A percentile compares a stretch with the other conserved stretches of the same genome.
Conservation (phyloP, 208 protist genomes). For the Zelonia costaricensis region DNA sequence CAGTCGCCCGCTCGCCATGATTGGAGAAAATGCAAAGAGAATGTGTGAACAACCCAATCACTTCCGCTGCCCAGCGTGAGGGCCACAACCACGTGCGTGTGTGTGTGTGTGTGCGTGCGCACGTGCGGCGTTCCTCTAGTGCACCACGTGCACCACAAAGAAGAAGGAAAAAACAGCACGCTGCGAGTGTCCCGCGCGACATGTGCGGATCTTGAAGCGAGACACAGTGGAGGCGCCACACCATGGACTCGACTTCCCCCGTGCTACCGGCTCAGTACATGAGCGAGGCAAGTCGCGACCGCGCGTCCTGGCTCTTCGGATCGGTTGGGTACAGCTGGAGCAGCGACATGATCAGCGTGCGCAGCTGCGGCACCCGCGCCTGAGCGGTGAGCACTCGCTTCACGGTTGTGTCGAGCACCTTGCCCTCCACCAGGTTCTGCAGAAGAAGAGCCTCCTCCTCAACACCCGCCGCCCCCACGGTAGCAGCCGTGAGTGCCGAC, state of each 20-base stretch:
- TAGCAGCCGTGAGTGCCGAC: too few relatives aligned
- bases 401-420: conserved; percentile 20
- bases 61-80: too few relatives aligned
- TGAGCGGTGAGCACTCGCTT: conserved; percentile 31
- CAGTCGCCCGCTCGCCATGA: too few relatives aligned
- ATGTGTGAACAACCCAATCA: too few relatives aligned
- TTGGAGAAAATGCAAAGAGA: too few relatives aligned
- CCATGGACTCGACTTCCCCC: not conserved
- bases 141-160: too few relatives aligned
- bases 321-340: conserved; percentile 68
- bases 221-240: not conserved
- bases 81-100: not conserved
- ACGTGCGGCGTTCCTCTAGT: not conserved
- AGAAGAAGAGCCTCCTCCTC: too few relatives aligned
- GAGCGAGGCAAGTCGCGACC: conserved; percentile 68
- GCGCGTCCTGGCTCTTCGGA: conserved; percentile 61
- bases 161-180: not conserved
- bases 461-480: not conserved
- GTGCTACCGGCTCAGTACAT: conserved; percentile 74
- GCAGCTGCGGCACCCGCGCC: conserved; percentile 49
- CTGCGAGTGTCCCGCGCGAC: too few relatives aligned
- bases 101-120: not conserved
- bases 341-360: conserved; percentile 61
- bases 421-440: conserved; percentile 16
- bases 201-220: too few relatives aligned